Percentiles rank a stretch among this genome's conserved stretches.
These are phyloP conservation scores for Cicer cuneatum DNA, from an alignment of 306 rosid genomes.

Conservation along the genomic window DNA sequence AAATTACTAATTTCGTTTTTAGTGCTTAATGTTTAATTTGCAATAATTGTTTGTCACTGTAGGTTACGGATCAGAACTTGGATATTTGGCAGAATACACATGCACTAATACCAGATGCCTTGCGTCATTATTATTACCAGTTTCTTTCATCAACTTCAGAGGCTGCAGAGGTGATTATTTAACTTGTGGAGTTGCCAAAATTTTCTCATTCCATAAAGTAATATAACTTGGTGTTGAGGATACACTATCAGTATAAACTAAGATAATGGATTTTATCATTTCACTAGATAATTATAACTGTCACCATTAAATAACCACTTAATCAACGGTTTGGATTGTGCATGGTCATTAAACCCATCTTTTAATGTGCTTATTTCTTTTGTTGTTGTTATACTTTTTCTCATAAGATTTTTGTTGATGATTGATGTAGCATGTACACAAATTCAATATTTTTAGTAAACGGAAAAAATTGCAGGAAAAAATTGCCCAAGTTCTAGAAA, in stretches of 20 bases:
- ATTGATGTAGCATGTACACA: neutral
- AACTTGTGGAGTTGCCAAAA: slow-evolving; percentile 39
- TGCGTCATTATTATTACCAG: slow-evolving; percentile 93
- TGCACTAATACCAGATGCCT: slow-evolving; percentile 78
- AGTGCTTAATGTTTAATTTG: slow-evolving; percentile 32
- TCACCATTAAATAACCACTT: too few species aligned
- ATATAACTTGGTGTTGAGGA: neutral
- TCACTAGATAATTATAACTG: neutral
- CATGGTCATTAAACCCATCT: neutral
- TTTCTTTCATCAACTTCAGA: slow-evolving; percentile 80
- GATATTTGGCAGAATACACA: slow-evolving; percentile 70
- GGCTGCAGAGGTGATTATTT: slow-evolving; percentile 78
- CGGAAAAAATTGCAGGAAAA: slow-evolving; percentile 63
- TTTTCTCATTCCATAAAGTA: slow-evolving; percentile 27
- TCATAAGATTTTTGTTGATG: neutral
- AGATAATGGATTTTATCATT: too few species aligned
- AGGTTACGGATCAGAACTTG: slow-evolving; percentile 83
- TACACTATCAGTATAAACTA: too few species aligned
- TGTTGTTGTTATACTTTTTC: neutral
- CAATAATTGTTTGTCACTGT: slow-evolving; percentile 40
- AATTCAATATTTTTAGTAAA: neutral
- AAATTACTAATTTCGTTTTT: neutral
- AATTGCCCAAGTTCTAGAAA: slow-evolving; percentile 63
- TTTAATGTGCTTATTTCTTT: neutral
- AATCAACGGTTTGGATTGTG: too few species aligned